Evolutionary conservation across 371 early-diverging fungal species (phyloP).

Genomic region (Lichtheimia corymbifera): DNA sequence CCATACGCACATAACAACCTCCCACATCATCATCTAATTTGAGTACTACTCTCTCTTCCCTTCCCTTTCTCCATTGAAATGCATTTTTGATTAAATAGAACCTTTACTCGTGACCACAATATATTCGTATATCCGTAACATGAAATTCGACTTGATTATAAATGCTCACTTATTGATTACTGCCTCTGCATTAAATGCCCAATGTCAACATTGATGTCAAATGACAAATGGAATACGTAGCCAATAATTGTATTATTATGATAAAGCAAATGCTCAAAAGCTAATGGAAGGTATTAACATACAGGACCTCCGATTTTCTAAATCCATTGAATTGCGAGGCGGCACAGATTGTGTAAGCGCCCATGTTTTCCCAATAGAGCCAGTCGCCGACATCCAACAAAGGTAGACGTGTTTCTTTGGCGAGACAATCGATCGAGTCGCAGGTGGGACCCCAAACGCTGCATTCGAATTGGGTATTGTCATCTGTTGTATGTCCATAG

Average conservation of each 20-base stretch:
- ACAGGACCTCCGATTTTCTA: slow-evolving; percentile 78
- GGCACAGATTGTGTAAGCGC: slow-evolving; percentile 93
- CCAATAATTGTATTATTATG: too few species aligned
- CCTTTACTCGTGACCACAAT: neutral
- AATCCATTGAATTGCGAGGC: slow-evolving; percentile 93
- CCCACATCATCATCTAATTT: too few species aligned
- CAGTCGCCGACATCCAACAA: slow-evolving; percentile 93
- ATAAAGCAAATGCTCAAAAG: neutral
- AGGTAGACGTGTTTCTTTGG: slow-evolving; percentile 70
- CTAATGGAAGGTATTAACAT: slow-evolving; percentile 73
- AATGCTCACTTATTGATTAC: neutral
- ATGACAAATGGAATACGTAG: too few species aligned
- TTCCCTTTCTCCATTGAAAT: too few species aligned
- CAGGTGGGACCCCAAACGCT: slow-evolving; percentile 98
- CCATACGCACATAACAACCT: too few species aligned
- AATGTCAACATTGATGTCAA: too few species aligned
- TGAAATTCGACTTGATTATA: neutral
- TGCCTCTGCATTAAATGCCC: neutral
- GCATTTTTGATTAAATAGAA: too few species aligned
- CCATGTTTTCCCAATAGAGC: slow-evolving; percentile 95
- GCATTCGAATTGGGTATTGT: slow-evolving; percentile 49
- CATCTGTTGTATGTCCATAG: slow-evolving; percentile 13
- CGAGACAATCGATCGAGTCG: slow-evolving; percentile 95
- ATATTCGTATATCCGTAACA: neutral
- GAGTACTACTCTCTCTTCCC: too few species aligned